Base-by-base conservation (phyloP, 2,329 filamentous ascomycete genomes). In the Phialocephala subalpina region DNA sequence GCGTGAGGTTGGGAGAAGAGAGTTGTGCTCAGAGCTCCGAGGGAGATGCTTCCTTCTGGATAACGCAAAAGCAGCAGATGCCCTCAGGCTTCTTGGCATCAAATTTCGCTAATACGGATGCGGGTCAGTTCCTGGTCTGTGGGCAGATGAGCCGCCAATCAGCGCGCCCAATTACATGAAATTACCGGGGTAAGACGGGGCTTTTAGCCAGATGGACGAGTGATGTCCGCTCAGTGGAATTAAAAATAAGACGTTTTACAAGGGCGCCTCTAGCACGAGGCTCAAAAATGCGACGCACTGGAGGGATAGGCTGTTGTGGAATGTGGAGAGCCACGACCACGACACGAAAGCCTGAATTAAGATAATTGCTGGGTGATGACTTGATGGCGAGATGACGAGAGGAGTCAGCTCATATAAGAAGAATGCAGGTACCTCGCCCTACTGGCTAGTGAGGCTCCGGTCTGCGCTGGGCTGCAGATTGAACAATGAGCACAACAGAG, bases 281-380 rank as follows among this genome's bases (percentile, higher is more conserved):
- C 55, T 57, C 55, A 56, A 56, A 56, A 56, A 12, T 38, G 16
- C 29, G 25, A 29, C 27, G 49, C 49, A 53, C 16, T 3, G 16
- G 29, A 58, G 55, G 52, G 52, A 57, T 36, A 35, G 55, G 55
- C 55, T 57, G 55, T 38, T 57, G 33, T 55, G 29, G 55, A 57
- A 53, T 53, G 25, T 53, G 49, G 22, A 33, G 49, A 53, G 11
- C 4, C 18, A 33, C 9, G 29, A 33, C 4, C 29, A 33, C 29
- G 29, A 33, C 29, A 33, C 29, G 29, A 33, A 9, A 33, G 9
- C 4, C 29, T 9, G 29, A 9, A 5, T 9, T 33, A 4, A 33
- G 29, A 33, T 4, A 33, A 33, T 33, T 4, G 29, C 29, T 33
- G 29, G 29, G n/a, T n/a, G n/a, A n/a, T n/a, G n/a, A n/a, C n/a